phyloP scores from a whole-genome alignment of 2,329 filamentous ascomycete genomes.

The Fusarium sp. region DNA sequence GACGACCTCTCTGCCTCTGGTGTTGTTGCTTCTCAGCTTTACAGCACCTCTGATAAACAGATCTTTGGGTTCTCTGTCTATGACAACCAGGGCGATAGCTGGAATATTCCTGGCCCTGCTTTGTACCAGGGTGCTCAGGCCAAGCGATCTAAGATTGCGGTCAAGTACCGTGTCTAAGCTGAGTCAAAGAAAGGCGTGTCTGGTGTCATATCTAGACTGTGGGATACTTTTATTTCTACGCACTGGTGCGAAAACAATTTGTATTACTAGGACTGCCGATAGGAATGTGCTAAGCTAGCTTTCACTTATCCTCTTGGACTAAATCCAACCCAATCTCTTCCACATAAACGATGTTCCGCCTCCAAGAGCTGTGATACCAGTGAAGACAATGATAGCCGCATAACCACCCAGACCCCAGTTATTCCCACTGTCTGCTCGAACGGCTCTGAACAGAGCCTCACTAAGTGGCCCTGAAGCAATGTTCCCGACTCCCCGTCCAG shows the following conservation, averaged over 20 bases:
- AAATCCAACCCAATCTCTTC: background rate
- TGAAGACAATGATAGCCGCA: no score
- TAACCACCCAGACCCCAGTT: no score
- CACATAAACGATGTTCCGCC: background rate
- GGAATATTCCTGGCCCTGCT: constrained; percentile 47
- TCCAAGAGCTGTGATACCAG: no score
- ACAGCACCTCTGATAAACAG: constrained; percentile 46
- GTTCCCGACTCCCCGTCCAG: background rate
- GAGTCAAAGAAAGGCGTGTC: no score
- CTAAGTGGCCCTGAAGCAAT: background rate
- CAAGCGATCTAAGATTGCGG: constrained; percentile 4
- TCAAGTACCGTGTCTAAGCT: constrained; percentile 8
- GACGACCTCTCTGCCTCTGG: constrained; percentile 52
- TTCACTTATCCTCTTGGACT: background rate
- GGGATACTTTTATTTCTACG: no score
- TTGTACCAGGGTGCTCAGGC: constrained; percentile 34
- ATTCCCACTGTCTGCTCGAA: no score
- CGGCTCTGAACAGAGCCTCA: no score
- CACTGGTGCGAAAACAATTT: background rate
- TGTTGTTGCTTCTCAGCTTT: constrained; percentile 50
- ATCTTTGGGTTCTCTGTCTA: constrained; percentile 52
- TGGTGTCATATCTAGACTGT: background rate
- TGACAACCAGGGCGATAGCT: constrained; percentile 40
- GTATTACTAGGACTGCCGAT: no score
- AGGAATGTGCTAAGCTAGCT: background rate